Conservation (phyloP, 345 rosid species). For the Eucalyptus erythrocorys region DNA sequence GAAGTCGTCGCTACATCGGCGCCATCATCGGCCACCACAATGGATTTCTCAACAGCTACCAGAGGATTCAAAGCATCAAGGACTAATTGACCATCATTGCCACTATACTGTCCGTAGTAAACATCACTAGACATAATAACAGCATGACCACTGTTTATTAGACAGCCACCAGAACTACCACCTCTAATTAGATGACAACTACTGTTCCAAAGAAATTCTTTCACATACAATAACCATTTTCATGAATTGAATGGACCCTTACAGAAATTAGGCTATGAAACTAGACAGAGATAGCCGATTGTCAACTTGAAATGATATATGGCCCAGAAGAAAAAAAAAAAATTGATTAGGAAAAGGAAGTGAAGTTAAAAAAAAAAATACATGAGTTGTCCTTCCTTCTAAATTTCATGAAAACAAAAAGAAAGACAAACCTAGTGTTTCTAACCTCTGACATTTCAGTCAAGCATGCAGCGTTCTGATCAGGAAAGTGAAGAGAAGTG, state of each 20-base stretch:
- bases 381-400: not conserved
- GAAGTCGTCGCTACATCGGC: not conserved
- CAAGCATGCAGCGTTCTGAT: not conserved
- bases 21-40: not conserved
- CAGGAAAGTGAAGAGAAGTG: not conserved
- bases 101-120: not conserved
- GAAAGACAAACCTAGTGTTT: not conserved
- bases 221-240: not conserved
- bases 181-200: not conserved
- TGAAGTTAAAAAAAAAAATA: not conserved
- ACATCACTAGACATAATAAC: not conserved
- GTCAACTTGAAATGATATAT: not conserved
- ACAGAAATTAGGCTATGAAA: not conserved
- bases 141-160: not conserved
- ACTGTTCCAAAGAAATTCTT: not conserved
- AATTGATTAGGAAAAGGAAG: not conserved
- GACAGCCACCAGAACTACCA: not conserved
- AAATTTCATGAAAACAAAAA: not conserved
- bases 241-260: not conserved
- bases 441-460: not conserved
- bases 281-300: not conserved
- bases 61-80: not conserved
- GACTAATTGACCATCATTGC: not conserved
- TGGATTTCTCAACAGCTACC: not conserved
- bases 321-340: not conserved